Percentiles rank a stretch among this genome's conserved stretches.
phyloP scores from a whole-genome alignment of 495 filamentous ascomycete species.

The Talaromyces liani region DNA sequence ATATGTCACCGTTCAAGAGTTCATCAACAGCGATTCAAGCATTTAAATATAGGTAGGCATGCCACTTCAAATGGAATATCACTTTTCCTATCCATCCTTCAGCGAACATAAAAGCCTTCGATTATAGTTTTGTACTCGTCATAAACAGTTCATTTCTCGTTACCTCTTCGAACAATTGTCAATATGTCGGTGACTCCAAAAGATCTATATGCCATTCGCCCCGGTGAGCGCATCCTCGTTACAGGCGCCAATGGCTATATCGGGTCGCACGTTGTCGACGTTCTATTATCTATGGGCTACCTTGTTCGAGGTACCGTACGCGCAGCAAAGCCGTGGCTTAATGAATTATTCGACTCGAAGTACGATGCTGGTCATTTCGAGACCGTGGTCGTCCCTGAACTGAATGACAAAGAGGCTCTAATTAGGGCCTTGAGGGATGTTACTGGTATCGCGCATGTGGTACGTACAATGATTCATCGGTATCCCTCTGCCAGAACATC shows the following conservation, averaged over 20 bases:
- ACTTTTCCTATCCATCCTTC: too few relatives aligned
- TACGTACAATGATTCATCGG: neutral
- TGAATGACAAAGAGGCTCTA: conserved; percentile 27
- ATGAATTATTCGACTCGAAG: conserved; percentile 27
- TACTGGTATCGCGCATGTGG: conserved; percentile 32
- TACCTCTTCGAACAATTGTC: too few relatives aligned
- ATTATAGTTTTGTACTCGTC: too few relatives aligned
- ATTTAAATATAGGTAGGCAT: too few relatives aligned
- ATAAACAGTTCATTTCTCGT: too few relatives aligned
- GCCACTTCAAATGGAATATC: too few relatives aligned
- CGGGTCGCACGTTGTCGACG: conserved; percentile 41
- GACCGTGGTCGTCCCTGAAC: conserved; percentile 27
- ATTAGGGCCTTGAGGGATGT: conserved; percentile 28
- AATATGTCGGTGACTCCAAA: too few relatives aligned
- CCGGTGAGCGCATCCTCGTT: conserved; percentile 28
- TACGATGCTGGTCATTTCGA: conserved; percentile 33
- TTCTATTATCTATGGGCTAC: conserved; percentile 42
- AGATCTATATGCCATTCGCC: too few relatives aligned
- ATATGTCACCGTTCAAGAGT: too few relatives aligned
- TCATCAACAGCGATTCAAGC: too few relatives aligned
- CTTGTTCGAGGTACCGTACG: conserved; percentile 45
- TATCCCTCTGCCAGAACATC: too few relatives aligned
- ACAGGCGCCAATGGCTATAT: conserved; percentile 52
- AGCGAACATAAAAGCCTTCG: too few relatives aligned
- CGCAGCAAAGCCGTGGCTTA: conserved; percentile 33